Evolutionary conservation across 768 basidiomycete genomes (phyloP), one percentile per base, ranked within the genome.

Genomic region (Hypsizygus marmoreus): DNA sequence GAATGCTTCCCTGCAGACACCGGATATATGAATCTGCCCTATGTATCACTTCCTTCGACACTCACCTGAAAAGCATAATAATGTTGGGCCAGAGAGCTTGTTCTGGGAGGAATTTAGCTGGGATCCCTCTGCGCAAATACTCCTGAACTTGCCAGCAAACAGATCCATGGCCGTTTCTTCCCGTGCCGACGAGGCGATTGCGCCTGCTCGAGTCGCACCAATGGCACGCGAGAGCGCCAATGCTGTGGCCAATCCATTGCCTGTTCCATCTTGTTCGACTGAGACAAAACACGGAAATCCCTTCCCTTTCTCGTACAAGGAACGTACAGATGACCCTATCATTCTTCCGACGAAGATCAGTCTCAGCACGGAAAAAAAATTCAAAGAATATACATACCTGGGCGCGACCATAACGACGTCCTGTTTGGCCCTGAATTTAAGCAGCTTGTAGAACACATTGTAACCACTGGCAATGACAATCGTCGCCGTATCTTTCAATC

Each of bases 331-430:
- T 24, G 79, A 81, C 7, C 82, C 82, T 46, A 84, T 84, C 82
- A 84, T 84, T 30, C 81, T 82, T 49, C n/a, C 12, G 30, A 22
- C 16, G 37, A 22, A 33, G 1, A 39, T 44, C 37, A 48, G 44
- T 17, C n/a, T n/a, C n/a, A n/a, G n/a, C n/a, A n/a, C n/a, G n/a
- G n/a, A n/a, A n/a, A n/a, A 10, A 17, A 14, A 24, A 13, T 8
- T 10, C 17, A 26, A 7, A 7, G 12, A 20, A 37, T 24, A 10
- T 20, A 51, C 49, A 20, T 47, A 79, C 81, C 82, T 72, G 10
- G 82, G 82, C 13, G 81, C 82, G 38, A 84, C 82, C 82, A 84
- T 84, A 19, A 82, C 75, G 20, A 83, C 79, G 56, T 82, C 74
- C 54, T 82, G 81, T 14, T 67, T 62, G 1, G 73, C 62, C 40